These are phyloP conservation scores for Asterochloris sp. DNA, from an alignment of 139 green algal species.

Conservation along the genomic window DNA sequence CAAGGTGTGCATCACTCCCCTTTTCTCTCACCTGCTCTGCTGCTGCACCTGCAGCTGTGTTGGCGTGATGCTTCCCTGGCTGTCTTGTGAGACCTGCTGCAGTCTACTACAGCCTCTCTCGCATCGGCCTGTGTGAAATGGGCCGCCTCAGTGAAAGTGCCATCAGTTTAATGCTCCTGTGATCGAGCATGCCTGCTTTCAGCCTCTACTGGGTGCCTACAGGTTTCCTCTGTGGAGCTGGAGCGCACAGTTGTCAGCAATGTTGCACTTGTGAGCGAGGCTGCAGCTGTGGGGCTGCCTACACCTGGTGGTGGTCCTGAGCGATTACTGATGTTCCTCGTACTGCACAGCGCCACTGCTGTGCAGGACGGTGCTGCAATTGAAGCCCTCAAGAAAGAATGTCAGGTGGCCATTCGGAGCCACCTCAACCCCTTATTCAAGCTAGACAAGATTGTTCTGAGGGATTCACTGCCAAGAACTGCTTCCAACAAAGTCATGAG, in stretches of 20 bases:
- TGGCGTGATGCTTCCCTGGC: no score
- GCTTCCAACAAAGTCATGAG: constrained; percentile 94
- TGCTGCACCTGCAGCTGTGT: no score
- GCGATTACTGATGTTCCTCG: constrained; percentile 77
- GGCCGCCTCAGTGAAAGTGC: no score
- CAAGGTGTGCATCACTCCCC: constrained; percentile 48
- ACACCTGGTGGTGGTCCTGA: constrained; percentile 76
- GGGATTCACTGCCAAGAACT: constrained; percentile 67
- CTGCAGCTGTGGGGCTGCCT: constrained; percentile 76
- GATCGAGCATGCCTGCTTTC: background rate
- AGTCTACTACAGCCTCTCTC: no score
- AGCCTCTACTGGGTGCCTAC: constrained; percentile 4
- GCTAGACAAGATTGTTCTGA: constrained; percentile 46
- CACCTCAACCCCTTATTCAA: constrained; percentile 92
- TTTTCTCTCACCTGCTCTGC: no score
- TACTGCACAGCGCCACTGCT: constrained; percentile 34
- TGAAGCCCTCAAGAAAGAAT: constrained; percentile 33
- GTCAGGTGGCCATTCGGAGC: constrained; percentile 62
- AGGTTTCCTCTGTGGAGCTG: constrained; percentile 88
- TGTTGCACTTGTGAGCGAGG: constrained; percentile 49
- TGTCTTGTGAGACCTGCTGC: no score
- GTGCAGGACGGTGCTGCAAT: background rate
- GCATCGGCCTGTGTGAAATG: no score
- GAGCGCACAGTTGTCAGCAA: constrained; percentile 63
- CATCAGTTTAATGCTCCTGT: no score